phyloP scores from a whole-genome alignment of 2,329 filamentous ascomycete genomes.

The Chaetothyriales sp. region DNA sequence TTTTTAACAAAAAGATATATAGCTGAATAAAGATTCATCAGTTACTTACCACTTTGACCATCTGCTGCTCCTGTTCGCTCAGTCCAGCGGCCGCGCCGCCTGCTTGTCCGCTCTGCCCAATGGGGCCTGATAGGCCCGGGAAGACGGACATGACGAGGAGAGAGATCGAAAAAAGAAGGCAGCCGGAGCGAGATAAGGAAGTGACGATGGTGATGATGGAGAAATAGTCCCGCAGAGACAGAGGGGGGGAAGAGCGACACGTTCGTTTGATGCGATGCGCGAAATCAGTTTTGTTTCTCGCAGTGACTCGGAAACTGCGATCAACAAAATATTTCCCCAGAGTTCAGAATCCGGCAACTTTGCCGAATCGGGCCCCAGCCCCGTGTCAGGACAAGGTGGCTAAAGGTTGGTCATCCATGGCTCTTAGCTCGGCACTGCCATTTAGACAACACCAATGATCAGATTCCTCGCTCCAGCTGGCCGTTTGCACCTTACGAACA shows the following conservation, averaged over 20 bases:
- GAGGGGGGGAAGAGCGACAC: neutral
- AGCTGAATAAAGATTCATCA: neutral
- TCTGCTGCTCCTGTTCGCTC: conserved; percentile 34
- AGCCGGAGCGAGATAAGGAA: neutral
- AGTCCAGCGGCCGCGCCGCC: conserved; percentile 20
- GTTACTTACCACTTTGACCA: conserved; percentile 32
- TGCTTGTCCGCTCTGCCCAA: conserved; percentile 4
- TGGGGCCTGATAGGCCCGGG: conserved; percentile 4
- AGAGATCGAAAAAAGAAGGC: neutral
- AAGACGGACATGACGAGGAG: conserved; percentile 2
- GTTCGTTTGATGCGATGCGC: neutral
- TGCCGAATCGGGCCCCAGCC: too few relatives aligned
- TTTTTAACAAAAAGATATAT: too few relatives aligned
- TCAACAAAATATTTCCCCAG: neutral
- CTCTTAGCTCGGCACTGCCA: too few relatives aligned
- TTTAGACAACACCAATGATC: too few relatives aligned
- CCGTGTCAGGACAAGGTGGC: too few relatives aligned
- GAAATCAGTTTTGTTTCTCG: neutral
- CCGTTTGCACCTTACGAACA: too few relatives aligned
- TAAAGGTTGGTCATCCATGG: too few relatives aligned
- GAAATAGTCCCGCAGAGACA: neutral
- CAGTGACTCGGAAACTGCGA: neutral
- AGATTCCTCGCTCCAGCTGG: too few relatives aligned
- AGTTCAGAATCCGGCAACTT: neutral
- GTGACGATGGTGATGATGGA: neutral